Evolutionary conservation across 768 basidiomycete species (phyloP).

Genomic region (Lentinula detonsa): DNA sequence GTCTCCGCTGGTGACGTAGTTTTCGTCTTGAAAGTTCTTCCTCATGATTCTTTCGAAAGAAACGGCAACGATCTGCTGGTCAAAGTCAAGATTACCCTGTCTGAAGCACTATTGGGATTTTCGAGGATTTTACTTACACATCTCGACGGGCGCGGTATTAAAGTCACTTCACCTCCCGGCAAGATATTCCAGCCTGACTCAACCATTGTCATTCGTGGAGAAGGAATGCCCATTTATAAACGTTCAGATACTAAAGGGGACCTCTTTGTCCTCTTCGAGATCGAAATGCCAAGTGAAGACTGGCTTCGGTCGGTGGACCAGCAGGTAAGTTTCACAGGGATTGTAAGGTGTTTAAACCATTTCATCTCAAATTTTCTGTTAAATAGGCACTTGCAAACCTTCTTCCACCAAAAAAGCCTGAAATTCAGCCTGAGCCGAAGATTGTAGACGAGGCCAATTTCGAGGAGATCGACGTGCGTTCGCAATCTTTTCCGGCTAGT

Average conservation of each 20-base stretch:
- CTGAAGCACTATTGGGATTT: constrained; percentile 95
- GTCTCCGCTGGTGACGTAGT: constrained; percentile 87
- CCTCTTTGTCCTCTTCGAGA: constrained; percentile 72
- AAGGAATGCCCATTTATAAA: constrained; percentile 86
- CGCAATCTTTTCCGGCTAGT: constrained; percentile 67
- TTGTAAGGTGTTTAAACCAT: neutral
- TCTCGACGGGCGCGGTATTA: constrained; percentile 89
- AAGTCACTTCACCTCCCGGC: constrained; percentile 65
- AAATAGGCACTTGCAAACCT: constrained; percentile 55
- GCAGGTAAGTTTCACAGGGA: constrained; percentile 33
- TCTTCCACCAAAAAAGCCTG: constrained; percentile 71
- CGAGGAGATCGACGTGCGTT: constrained; percentile 82
- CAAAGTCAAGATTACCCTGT: constrained; percentile 79
- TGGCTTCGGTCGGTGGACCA: constrained; percentile 69
- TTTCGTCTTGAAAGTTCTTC: constrained; percentile 63
- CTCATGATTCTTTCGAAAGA: constrained; percentile 80
- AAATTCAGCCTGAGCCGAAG: constrained; percentile 66
- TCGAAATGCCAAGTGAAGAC: constrained; percentile 81
- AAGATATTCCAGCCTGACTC: constrained; percentile 73
- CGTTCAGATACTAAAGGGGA: constrained; percentile 67
- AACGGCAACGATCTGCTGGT: constrained; percentile 78
- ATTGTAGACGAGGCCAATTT: constrained; percentile 65
- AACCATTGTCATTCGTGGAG: constrained; percentile 69
- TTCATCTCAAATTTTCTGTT: constrained; percentile 1
- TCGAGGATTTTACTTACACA: constrained; percentile 86